A percentile compares a stretch with the other conserved stretches of the same genome.
These are phyloP conservation scores for Sclerotinia sclerotiorum DNA, from an alignment of 2,329 filamentous ascomycete genomes.

Conservation along the genomic window DNA sequence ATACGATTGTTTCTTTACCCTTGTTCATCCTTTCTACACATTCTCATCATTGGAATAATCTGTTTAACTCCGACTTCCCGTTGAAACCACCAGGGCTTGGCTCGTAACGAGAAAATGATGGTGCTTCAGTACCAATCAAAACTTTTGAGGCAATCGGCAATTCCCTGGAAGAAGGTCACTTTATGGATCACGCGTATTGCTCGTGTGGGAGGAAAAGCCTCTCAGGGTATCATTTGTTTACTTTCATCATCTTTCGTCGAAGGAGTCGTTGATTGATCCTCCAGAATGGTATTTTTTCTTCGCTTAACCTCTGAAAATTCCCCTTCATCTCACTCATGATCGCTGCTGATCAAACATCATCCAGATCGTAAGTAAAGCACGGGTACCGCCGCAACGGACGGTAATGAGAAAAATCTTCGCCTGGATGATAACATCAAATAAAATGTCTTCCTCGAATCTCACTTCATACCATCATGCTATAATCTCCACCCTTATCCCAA, in stretches of 20 bases:
- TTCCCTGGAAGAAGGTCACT: slow-evolving; percentile 22
- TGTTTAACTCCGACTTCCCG: slow-evolving; percentile 24
- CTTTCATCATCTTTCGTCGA: slow-evolving; percentile 1
- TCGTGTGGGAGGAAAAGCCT: slow-evolving; percentile 16
- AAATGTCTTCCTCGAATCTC: not conserved
- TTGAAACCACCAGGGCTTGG: slow-evolving; percentile 28
- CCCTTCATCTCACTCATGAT: slow-evolving; percentile 18
- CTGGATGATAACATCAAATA: slow-evolving; percentile 12
- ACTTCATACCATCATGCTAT: slow-evolving; percentile 2
- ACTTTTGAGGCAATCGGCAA: slow-evolving; percentile 35
- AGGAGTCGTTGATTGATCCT: not conserved
- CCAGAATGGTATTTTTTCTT: slow-evolving; percentile 6
- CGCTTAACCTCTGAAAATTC: slow-evolving; percentile 14
- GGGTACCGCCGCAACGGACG: not conserved
- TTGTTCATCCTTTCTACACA: slow-evolving; percentile 28
- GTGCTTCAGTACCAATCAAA: slow-evolving; percentile 34
- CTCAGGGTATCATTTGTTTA: slow-evolving; percentile 13
- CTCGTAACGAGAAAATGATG: slow-evolving; percentile 28
- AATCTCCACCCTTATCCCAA: slow-evolving; percentile 11
- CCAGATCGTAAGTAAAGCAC: slow-evolving; percentile 9
- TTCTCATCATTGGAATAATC: slow-evolving; percentile 24
- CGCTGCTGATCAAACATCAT: slow-evolving; percentile 18
- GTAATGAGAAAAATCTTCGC: not conserved
- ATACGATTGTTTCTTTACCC: slow-evolving; percentile 32
- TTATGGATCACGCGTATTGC: slow-evolving; percentile 28